Percentiles rank a stretch among this genome's conserved stretches.
Evolutionary conservation across 2,329 filamentous ascomycete species (phyloP).

Genomic region (Aspergillus brunneoviolaceus): DNA sequence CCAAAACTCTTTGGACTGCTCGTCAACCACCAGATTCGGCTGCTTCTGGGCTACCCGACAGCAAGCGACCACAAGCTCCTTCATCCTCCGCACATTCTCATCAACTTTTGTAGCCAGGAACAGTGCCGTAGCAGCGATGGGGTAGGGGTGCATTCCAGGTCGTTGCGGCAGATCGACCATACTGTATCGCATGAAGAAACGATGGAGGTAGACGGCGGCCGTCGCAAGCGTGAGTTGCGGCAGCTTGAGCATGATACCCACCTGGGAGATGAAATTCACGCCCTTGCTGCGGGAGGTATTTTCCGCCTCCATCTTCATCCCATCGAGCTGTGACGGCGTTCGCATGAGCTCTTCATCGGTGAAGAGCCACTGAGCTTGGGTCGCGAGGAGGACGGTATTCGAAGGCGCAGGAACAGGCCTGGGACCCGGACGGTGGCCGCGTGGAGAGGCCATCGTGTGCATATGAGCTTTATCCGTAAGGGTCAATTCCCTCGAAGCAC

Average conservation of each 20-base stretch:
- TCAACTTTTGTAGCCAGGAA: constrained; percentile 97
- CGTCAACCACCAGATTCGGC: constrained; percentile 82
- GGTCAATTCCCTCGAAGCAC: neutral
- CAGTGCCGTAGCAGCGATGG: constrained; percentile 85
- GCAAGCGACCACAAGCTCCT: constrained; percentile 88
- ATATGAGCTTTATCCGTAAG: neutral
- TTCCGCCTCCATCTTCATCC: constrained; percentile 74
- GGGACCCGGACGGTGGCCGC: constrained; percentile 24
- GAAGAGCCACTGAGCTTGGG: constrained; percentile 82
- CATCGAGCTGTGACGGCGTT: constrained; percentile 81
- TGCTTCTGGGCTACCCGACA: constrained; percentile 96
- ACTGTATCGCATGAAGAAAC: constrained; percentile 89
- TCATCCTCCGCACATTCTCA: constrained; percentile 94
- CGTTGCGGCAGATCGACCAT: constrained; percentile 70
- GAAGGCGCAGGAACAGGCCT: constrained; percentile 39
- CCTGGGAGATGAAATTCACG: constrained; percentile 94
- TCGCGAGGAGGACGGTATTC: constrained; percentile 52
- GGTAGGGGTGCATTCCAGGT: constrained; percentile 82
- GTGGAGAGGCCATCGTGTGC: constrained; percentile 29
- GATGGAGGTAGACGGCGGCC: constrained; percentile 90
- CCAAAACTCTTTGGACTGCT: constrained; percentile 98
- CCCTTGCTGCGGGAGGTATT: constrained; percentile 81
- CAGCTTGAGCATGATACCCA: constrained; percentile 86
- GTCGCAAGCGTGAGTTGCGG: constrained; percentile 91
- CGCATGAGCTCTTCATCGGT: constrained; percentile 76